These are phyloP conservation scores for Populus nigra DNA, from an alignment of 345 rosid species.

Conservation along the genomic window DNA sequence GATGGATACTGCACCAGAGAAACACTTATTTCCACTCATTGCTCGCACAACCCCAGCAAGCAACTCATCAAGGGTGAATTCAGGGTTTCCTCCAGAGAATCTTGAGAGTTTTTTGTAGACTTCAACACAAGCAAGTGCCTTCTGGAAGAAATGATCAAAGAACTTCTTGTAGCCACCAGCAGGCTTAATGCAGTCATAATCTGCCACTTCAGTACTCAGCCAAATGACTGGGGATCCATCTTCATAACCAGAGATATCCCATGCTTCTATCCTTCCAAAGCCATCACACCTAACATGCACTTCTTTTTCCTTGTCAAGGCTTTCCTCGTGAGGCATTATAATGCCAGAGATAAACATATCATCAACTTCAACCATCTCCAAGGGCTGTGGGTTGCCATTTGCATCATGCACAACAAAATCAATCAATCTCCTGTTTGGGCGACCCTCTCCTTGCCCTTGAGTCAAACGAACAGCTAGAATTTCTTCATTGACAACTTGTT, in stretches of 20 bases:
- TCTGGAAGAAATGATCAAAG: conserved; percentile 23
- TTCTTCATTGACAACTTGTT: conserved; percentile 51
- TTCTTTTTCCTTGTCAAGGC: conserved; percentile 16
- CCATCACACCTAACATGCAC: conserved; percentile 23
- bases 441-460: conserved; percentile 17
- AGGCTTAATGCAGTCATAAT: conserved; percentile 30
- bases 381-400: conserved; percentile 20
- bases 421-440: conserved; percentile 22
- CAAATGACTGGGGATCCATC: conserved; percentile 31
- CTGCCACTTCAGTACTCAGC: conserved; percentile 29
- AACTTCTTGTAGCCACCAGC: conserved; percentile 20
- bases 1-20: conserved; percentile 21
- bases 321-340: conserved; percentile 21
- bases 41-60: conserved; percentile 34
- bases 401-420: conserved; percentile 28
- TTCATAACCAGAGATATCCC: conserved; percentile 31
- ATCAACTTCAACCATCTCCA: conserved; percentile 31
- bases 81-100: conserved; percentile 26
- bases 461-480: conserved; percentile 20
- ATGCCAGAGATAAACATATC: conserved; percentile 27
- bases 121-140: conserved; percentile 23
- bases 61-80: conserved; percentile 28
- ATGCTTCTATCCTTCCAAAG: conserved; percentile 32
- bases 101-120: conserved; percentile 28
- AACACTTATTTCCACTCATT: conserved; percentile 24